Evolutionary conservation across 108 stramenopile species (phyloP), one percentile per base, ranked within the genome.

Genomic region (Cyclotella cryptica): DNA sequence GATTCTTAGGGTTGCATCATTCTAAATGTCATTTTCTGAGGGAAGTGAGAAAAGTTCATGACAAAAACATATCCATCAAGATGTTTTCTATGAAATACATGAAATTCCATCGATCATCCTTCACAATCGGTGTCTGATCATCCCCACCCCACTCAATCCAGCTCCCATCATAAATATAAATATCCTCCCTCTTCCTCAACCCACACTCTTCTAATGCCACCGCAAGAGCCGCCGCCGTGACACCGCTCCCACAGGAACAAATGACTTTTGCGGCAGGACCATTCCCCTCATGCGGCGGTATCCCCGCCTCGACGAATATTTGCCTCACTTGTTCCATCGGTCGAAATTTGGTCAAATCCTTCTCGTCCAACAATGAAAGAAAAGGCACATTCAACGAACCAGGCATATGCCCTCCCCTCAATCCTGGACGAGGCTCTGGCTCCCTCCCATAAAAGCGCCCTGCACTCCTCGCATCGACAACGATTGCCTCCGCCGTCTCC

Each of bases 111-210:
- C 30, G 53, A 3, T 54, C 68, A 11, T 39, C 29, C 41, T 41
- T 71, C 8, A 85, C 80, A 61, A 90, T 92, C 12, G 89, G 89
- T 54, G 86, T 83, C 3, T 59, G 42, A 10, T 85, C 77, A 63
- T 83, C 64, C 15, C 68, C 54, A 13, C 86, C 88, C 88, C 88
- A 92, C 45, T 92, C 91, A 51, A 88, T 78, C 91, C 91, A 92
- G 70, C 87, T 88, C 1, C 91, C 91, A 74, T 92, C 91, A 70
- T 88, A 92, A 22, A 92, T 77, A 7, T 43, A 62, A 45, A 87
- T 85, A 15, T 69, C 81, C 30, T 85, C 79, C n/a, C 67, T 69
- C 49, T 55, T 70, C 46, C 66, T 64, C 15, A 85, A 52, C 15
- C 91, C 91, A 45, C 88, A 87, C 68, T 88, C 88, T 35, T 87